Evolutionary conservation across 768 basidiomycete genomes (phyloP).

Genomic region (Crassisporium funariophilum): DNA sequence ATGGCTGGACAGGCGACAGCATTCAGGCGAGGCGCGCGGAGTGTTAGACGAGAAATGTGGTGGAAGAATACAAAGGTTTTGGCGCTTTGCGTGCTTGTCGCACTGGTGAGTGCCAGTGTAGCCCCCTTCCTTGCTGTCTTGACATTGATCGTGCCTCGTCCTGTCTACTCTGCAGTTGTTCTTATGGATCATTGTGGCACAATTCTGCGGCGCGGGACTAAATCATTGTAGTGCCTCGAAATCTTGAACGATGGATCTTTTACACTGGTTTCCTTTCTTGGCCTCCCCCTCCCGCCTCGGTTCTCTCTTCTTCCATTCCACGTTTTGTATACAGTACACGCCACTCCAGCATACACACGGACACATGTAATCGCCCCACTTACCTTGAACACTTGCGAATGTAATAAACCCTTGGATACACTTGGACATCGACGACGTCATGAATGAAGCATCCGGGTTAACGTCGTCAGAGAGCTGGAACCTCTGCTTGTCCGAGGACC

Average conservation of each 20-base stretch:
- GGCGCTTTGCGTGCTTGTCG: constrained; percentile 71
- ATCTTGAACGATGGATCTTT: neutral
- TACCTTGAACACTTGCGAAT: too few species aligned
- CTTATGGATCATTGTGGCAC: constrained; percentile 81
- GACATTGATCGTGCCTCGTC: constrained; percentile 2
- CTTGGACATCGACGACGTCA: too few species aligned
- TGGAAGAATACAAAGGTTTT: constrained; percentile 80
- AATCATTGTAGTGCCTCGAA: constrained; percentile 40
- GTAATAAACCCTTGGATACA: too few species aligned
- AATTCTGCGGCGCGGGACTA: constrained; percentile 86
- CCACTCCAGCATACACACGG: too few species aligned
- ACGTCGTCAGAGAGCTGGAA: too few species aligned
- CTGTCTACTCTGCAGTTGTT: constrained; percentile 50
- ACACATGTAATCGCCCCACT: too few species aligned
- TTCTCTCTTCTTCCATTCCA: neutral
- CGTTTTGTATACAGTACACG: constrained; percentile 1
- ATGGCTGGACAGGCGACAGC: constrained; percentile 95
- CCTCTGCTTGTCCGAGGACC: too few species aligned
- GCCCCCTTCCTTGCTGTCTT: neutral
- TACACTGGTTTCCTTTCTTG: neutral
- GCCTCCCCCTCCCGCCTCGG: neutral
- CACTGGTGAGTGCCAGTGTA: constrained; percentile 48
- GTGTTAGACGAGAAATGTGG: constrained; percentile 85
- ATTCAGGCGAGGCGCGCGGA: constrained; percentile 86
- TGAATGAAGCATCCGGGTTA: too few species aligned